Evolutionary conservation across 2,329 filamentous ascomycete species (phyloP).

Genomic region (Phialophora expanda): DNA sequence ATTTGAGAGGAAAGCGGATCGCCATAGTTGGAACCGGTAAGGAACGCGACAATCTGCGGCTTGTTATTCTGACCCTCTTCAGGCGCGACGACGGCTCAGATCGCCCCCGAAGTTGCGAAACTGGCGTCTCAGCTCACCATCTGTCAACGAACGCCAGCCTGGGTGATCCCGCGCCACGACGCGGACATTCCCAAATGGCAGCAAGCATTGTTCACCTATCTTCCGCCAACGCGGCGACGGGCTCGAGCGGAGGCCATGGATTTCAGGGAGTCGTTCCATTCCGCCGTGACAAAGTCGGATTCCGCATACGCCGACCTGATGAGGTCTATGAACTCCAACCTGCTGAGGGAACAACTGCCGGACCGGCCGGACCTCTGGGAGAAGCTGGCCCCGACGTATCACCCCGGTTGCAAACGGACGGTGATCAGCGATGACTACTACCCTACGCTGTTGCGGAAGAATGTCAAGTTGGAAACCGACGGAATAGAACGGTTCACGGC

Average conservation of each 20-base stretch:
- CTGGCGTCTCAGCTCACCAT: conserved; percentile 57
- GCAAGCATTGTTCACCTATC: conserved; percentile 53
- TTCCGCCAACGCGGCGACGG: conserved; percentile 58
- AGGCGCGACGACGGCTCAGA: conserved; percentile 64
- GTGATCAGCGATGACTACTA: conserved; percentile 64
- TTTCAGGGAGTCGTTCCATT: conserved; percentile 52
- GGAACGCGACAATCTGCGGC: neutral
- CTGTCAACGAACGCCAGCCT: conserved; percentile 65
- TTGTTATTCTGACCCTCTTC: conserved; percentile 4
- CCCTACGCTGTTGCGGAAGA: conserved; percentile 52
- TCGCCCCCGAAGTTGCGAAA: conserved; percentile 61
- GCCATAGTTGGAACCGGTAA: conserved; percentile 63
- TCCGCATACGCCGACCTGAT: conserved; percentile 51
- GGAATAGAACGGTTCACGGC: conserved; percentile 54
- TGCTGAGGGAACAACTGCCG: conserved; percentile 55
- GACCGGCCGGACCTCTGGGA: conserved; percentile 58
- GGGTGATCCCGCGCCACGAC: conserved; percentile 62
- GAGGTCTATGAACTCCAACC: conserved; percentile 44
- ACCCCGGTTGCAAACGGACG: conserved; percentile 51
- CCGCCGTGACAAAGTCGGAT: conserved; percentile 49
- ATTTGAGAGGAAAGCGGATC: conserved; percentile 59
- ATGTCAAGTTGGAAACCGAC: conserved; percentile 59
- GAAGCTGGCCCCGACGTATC: conserved; percentile 60
- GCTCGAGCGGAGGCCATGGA: conserved; percentile 52
- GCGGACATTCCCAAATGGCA: conserved; percentile 51